Conservation (phyloP, 768 basidiomycete genomes). For the Tylopilus sp. region DNA sequence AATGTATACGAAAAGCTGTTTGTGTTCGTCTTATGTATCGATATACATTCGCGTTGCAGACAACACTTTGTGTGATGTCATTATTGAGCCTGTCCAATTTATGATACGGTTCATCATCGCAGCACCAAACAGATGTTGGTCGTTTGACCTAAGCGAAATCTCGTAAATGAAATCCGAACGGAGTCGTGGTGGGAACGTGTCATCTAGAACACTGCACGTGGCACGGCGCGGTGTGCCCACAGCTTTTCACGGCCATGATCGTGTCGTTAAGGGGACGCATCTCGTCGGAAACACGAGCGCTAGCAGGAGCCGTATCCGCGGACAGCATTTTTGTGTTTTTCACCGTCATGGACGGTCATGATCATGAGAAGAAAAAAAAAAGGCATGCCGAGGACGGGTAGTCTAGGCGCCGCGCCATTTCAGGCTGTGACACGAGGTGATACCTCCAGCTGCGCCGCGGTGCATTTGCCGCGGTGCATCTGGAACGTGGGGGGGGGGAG, state of each 20-base stretch:
- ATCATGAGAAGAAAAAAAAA: background rate
- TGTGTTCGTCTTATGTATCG: constrained; percentile 25
- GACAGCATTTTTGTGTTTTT: background rate
- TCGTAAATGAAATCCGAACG: background rate
- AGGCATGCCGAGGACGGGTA: too few relatives aligned
- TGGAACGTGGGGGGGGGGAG: too few relatives aligned
- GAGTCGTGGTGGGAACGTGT: background rate
- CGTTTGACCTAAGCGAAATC: background rate
- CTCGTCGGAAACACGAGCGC: background rate
- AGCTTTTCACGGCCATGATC: background rate
- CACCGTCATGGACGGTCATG: background rate
- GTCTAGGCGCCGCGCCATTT: too few relatives aligned
- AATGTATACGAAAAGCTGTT: constrained; percentile 25
- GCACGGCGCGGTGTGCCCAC: background rate
- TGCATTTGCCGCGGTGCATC: background rate
- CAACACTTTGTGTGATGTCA: background rate
- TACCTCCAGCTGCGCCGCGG: too few relatives aligned
- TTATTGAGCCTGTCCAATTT: constrained; percentile 20
- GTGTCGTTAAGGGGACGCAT: background rate
- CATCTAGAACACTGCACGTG: background rate
- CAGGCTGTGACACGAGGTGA: background rate
- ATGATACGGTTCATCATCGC: constrained; percentile 29
- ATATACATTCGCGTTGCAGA: constrained; percentile 24
- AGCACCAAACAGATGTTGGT: constrained; percentile 20
- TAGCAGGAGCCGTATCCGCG: background rate